Conservation (phyloP, 306 rosid genomes). For the Ochetophila trinervis region DNA sequence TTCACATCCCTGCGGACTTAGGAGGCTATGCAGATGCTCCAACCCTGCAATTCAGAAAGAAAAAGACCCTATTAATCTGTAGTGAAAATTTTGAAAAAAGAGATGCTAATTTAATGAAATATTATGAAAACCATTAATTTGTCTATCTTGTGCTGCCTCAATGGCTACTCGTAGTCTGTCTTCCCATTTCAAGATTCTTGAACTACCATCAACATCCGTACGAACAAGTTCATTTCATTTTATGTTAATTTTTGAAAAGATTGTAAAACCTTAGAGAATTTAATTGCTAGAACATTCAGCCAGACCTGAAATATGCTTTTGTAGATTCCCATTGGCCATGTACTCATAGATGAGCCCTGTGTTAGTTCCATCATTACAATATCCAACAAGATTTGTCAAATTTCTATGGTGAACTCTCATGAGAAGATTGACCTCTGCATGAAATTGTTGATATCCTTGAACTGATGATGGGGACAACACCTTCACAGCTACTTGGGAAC, state of each 20-base stretch:
- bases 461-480: slow-evolving; percentile 27
- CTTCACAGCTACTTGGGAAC: slow-evolving; percentile 42
- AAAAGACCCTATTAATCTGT: neutral
- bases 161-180: slow-evolving; percentile 43
- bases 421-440: slow-evolving; percentile 31
- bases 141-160: slow-evolving; percentile 46
- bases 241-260: neutral
- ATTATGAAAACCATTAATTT: neutral
- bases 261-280: too few species aligned
- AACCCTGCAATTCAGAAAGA: slow-evolving; percentile 25
- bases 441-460: slow-evolving; percentile 33
- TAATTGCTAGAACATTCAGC: too few species aligned
- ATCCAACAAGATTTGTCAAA: neutral
- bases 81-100: too few species aligned
- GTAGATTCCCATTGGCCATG: too few species aligned
- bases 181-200: slow-evolving; percentile 39
- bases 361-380: too few species aligned
- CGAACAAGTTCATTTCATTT: neutral
- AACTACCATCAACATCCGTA: neutral
- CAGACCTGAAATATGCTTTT: too few species aligned
- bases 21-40: slow-evolving; percentile 41
- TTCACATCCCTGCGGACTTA: slow-evolving; percentile 19
- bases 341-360: too few species aligned
- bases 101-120: neutral
- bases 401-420: neutral